Base-by-base conservation (phyloP, 1,139 yeast species). In the Pichia sorboxylosa region DNA sequence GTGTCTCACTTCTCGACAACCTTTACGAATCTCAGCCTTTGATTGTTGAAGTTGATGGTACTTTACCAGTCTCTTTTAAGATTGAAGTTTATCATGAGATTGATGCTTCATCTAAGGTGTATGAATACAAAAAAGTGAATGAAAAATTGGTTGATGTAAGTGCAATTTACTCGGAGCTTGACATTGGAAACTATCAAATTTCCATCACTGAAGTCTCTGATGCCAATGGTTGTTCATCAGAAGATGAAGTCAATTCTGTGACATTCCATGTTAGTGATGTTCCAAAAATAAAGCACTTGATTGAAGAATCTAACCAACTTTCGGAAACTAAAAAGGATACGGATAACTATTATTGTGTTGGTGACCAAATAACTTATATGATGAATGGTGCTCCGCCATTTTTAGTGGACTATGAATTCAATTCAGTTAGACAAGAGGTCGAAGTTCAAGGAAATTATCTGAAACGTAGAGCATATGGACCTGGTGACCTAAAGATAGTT, bases 321-420 rank as follows among this genome's bases (percentile, higher is more conserved):
- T 32, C 45, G 1, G 48, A 46, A 11, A 34, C 29, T 10, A 43
- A 27, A 11, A 18, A 32, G 16, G 43, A 61, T 7, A 59, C 58
- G 9, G 54, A 66, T 2, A 57, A 59, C 21, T 64, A 68, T 45
- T 80, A 74, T 48, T 90, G 99, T 66, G 95, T 87, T 24, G 98
- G 98, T 4, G 97, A 90, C 41, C 80, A 82, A 42, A 71, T 90
- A 18, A 66, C 79, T 0, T 83, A 83, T 50, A 71, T 77, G 39
- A 56, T 90, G 39, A 69, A 71, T 11, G 98, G 98, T 5, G 64
- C 70, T 3, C 70, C 94, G 0, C 95, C 95, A 17, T 85, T 83
- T 53, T 66, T 66, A 1, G 68, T 92, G 4, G 69, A 64, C 31
- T 90, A 90, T 52, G 68, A 67, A 13, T 87, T 87, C 58, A 78